Base-by-base conservation (phyloP, 495 filamentous ascomycete species). In the Hyphodiscus hymeniophilus region DNA sequence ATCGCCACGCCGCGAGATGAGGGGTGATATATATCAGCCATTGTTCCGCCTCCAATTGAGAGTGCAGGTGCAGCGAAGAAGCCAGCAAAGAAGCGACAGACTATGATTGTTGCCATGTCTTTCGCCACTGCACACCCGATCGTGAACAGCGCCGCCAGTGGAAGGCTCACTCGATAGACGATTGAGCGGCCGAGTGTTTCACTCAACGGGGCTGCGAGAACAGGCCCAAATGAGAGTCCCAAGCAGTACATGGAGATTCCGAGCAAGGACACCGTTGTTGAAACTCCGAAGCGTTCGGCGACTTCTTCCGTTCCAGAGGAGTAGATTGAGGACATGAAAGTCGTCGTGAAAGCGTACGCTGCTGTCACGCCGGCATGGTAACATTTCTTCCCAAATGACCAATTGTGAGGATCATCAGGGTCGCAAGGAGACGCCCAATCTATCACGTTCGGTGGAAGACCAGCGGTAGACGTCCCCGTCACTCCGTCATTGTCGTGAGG, bases 21-120 rank as follows among this genome's bases (percentile, higher is more conserved):
- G 0, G 59, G 53, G 0, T 55, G 48, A 32, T 52, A 68, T 17
- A 69, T 17, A 50, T 71, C 67, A 16, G 65, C 62, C 33, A 38
- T 59, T 11, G 65, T 67, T 0, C 67, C 67, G 1, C 51, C 65
- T 13, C 67, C 67, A 7, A 69, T 63, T 1, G 67, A 63, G 3
- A 71, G 48, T 7, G 60, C 60, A 3, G 66, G 59, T 32, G 57
- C 57, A 3, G 78, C 78, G 56, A 80, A 80, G 31, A 76, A 64
- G 47, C 78, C 78, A 22, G 74, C 77, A 41, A 80, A 75, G 62
- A 80, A 78, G 17, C 78, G 75, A 38, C 79, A 70, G 44, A 82
- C 70, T 26, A 80, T 66, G 1, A 82, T 59, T 17, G 75, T 75
- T 52, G 65, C 64, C 35, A 67, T 61, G 42, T 79, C 81, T 51